Base-by-base conservation (phyloP, 1,284 basidiomycete genomes). In the Apiotrichum sp. region DNA sequence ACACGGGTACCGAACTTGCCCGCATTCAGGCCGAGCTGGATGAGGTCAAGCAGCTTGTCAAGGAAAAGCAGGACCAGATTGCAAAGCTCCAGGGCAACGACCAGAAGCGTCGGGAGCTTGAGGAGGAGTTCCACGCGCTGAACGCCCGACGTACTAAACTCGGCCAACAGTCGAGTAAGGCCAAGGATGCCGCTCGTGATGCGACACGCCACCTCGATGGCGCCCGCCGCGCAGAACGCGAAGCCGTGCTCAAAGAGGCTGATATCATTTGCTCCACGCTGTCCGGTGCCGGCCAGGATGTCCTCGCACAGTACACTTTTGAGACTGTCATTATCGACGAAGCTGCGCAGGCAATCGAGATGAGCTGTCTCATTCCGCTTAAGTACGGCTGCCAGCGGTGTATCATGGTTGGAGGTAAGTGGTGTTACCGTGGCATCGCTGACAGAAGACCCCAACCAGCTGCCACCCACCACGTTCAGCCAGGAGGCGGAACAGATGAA, bases 311-410 rank as follows among this genome's bases (percentile, higher is more conserved):
- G 13, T 85, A 91, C 64, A 88, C 93, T 53, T 98, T 98, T 69
- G 93, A 97, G 66, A 91, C 96, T 72, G 85, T 98, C 61, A 86
- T 99, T 68, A 96, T 98, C 62, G 96, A 99, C 70, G 96, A 99
- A 75, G 96, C 96, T 0, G 95, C 95, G 1, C 96, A 99, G 75
- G 89, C 93, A 4, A 88, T 98, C 47, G 96, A 99, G 74, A 80
- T 98, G 55, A 93, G 89, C 68, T 91, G 93, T n/a, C 77, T 99
- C 57, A 98, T 99, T 61, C 96, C 96, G 40, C 80, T 99, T 56
- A 93, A 90, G 69, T 98, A 93, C 75, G 83, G 83, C 38, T 89
- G 86, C 67, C 82, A 81, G 54, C 84, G 86, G 38, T 97, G 91
- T 69, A 86, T 98, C 61, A 86, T 99, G 84, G 93, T 99, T 47